Conservation (phyloP, 768 basidiomycete species). For the Kwoniella dendrophila region DNA sequence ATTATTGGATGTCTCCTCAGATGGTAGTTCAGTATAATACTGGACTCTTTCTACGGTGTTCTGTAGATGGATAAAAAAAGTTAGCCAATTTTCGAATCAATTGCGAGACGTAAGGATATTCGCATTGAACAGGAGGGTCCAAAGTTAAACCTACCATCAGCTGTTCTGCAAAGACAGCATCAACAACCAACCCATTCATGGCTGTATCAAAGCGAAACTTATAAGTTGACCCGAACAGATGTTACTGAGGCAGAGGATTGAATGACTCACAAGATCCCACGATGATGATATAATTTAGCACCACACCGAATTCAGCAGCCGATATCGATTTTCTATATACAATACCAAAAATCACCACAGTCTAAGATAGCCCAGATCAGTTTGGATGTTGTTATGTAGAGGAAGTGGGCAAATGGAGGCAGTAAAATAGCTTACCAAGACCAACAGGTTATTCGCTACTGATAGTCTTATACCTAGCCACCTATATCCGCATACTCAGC, state of each 20-base stretch:
- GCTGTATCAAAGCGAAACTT: not conserved
- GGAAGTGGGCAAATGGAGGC: too few species aligned
- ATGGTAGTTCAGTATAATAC: constrained; percentile 72
- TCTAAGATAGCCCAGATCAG: too few species aligned
- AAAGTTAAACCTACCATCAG: constrained; percentile 3
- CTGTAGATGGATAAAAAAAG: constrained; percentile 54
- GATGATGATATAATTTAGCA: constrained; percentile 60
- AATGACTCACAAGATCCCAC: constrained; percentile 20
- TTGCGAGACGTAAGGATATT: not conserved
- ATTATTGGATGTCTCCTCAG: constrained; percentile 68
- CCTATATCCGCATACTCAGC: too few species aligned
- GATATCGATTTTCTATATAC: constrained; percentile 63
- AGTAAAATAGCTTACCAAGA: too few species aligned
- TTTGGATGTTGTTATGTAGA: too few species aligned
- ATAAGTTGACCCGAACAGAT: too few species aligned
- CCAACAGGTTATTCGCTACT: too few species aligned
- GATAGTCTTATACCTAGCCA: too few species aligned
- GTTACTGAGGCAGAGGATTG: too few species aligned
- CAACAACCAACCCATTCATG: not conserved
- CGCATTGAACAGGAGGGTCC: not conserved
- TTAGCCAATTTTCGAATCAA: not conserved
- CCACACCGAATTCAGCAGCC: constrained; percentile 66
- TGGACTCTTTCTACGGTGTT: constrained; percentile 71
- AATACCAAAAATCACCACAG: constrained; percentile 70
- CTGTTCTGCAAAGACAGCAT: not conserved